These are phyloP conservation scores for Cronartium quercuum DNA, from an alignment of 1,284 basidiomycete species.

Conservation along the genomic window DNA sequence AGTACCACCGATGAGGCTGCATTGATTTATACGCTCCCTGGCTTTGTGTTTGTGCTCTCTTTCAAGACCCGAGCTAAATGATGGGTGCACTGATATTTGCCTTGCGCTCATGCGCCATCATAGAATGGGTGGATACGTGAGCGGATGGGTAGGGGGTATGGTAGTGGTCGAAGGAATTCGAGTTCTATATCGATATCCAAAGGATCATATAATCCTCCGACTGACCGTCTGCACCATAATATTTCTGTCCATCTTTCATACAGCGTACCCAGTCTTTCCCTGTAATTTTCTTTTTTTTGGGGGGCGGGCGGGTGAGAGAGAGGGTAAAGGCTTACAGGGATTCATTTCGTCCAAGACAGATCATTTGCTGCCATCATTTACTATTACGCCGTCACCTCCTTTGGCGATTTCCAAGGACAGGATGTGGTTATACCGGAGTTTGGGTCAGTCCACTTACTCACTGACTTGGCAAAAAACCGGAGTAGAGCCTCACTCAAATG, in stretches of 20 bases:
- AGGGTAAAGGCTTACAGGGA: no score
- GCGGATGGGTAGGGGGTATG: conserved; percentile 33
- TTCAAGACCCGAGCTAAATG: neutral
- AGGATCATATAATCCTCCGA: conserved; percentile 13
- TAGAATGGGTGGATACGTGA: conserved; percentile 22
- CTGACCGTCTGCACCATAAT: conserved; percentile 7
- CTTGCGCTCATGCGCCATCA: no score
- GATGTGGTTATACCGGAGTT: neutral
- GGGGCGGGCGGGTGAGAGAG: no score
- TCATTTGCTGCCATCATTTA: neutral
- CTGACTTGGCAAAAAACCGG: neutral
- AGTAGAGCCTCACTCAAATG: neutral
- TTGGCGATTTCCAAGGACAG: conserved; percentile 1
- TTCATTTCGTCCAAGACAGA: no score
- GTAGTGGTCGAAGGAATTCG: conserved; percentile 28
- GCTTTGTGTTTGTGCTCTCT: neutral
- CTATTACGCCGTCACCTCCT: neutral
- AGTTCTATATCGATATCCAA: conserved; percentile 32
- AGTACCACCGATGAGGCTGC: neutral
- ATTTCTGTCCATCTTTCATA: conserved; percentile 16
- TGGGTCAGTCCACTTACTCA: neutral
- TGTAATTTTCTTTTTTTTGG: no score
- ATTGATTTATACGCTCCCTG: neutral
- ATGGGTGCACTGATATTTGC: neutral
- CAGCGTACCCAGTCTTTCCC: no score